Base-by-base conservation (phyloP, 2,329 filamentous ascomycete species). In the Zymoseptoria pseudotritici region DNA sequence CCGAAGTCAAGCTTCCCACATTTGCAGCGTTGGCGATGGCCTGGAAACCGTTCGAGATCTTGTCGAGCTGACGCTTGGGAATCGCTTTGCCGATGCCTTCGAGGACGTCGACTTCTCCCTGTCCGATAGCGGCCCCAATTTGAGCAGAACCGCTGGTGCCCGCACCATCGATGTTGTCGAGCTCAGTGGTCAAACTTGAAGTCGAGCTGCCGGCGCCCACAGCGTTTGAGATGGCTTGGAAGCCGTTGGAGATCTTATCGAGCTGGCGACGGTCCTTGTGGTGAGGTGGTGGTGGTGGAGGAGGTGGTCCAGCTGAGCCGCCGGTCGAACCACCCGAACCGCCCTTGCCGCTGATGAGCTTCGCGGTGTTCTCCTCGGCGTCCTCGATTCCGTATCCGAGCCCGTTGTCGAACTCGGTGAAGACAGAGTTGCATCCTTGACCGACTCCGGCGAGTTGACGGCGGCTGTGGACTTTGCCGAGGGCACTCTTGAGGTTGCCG, bases 221-320 rank as follows among this genome's bases (percentile, higher is more conserved):
- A 4, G 66, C 65, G 9, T 54, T 51, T 13, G 59, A 50, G 19
- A 69, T 56, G 11, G 58, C 49, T 31, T 63, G 59, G 1, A 51
- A 21, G 10, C 66, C 66, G 42, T 66, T 65, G 54, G 63, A 57
- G 36, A 70, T 72, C 67, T 69, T 67, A 55, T 67, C 63, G 9
- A 63, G 56, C 50, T 67, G 65, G 10, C 66, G 64, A 26, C 21
- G 55, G 51, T 29, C 50, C 52, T 60, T 60, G 19, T 26, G 36
- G 36, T 46, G 36, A 17, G 5, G 13, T 17, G 36, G 36, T 7
- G 36, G 36, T n/a, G 5, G 19, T 0, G 56, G 46, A 3, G 49
- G 19, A 1, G 56, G 46, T 2, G 50, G 49, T 4, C 3, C 11
- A 29, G 53, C 22, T 3, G n/a, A 11, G n/a, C 21, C 21, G 26